Conservation (phyloP, 352 stramenopile genomes). For the Phytophthora aleatoria region DNA sequence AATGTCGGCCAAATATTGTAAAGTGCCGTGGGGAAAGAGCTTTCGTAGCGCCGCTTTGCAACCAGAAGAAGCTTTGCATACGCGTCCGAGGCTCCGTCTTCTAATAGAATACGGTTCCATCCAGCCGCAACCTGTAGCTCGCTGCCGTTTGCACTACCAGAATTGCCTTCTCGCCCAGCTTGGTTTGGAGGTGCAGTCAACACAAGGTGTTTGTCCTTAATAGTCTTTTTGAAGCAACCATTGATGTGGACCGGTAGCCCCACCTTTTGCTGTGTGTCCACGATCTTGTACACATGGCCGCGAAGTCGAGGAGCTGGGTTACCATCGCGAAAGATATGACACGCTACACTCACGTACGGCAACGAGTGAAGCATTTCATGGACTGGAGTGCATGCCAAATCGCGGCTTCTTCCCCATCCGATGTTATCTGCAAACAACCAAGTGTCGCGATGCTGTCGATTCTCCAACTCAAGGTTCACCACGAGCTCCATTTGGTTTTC, state of each 20-base stretch:
- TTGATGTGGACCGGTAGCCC: constrained; percentile 77
- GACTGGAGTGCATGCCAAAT: constrained; percentile 61
- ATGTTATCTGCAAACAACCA: constrained; percentile 80
- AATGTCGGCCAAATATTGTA: constrained; percentile 72
- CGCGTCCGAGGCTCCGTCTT: constrained; percentile 65
- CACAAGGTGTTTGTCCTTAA: constrained; percentile 49
- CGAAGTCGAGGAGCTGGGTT: constrained; percentile 40
- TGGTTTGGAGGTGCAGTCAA: constrained; percentile 26
- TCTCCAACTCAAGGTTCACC: constrained; percentile 69
- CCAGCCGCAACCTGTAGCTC: constrained; percentile 59
- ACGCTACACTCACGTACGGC: constrained; percentile 72
- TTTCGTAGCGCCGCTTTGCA: constrained; percentile 50
- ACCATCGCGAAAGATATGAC: constrained; percentile 59
- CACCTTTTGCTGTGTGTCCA: constrained; percentile 49
- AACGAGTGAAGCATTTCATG: constrained; percentile 68
- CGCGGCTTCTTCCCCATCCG: constrained; percentile 61
- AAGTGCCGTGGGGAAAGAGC: constrained; percentile 47
- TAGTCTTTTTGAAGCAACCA: constrained; percentile 74
- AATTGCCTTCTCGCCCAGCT: constrained; percentile 10
- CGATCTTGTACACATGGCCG: constrained; percentile 70
- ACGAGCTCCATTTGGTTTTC: constrained; percentile 73
- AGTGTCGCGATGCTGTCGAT: constrained; percentile 47
- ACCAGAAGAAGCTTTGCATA: constrained; percentile 69
- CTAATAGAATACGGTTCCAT: constrained; percentile 76
- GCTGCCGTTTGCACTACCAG: constrained; percentile 39